Conservation (phyloP, 2,329 filamentous ascomycete species). For the Myriosclerotinia duriaeana region DNA sequence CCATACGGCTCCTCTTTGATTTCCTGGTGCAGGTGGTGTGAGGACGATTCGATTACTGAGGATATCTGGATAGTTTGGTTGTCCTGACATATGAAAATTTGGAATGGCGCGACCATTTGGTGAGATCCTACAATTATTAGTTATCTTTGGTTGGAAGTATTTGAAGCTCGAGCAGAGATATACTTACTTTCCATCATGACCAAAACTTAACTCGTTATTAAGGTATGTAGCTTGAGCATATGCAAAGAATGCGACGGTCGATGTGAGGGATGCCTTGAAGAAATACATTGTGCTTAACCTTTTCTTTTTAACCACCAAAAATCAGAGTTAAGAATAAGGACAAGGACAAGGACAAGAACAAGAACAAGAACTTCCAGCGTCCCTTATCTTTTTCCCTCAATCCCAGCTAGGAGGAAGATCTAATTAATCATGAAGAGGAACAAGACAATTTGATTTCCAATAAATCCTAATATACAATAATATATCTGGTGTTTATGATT, state of each 20-base stretch:
- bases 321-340: background rate
- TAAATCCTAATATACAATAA: background rate
- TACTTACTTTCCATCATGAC: slow-evolving; percentile 44
- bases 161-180: background rate
- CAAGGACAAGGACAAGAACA: background rate
- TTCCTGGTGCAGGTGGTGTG: slow-evolving; percentile 83
- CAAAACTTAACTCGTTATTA: slow-evolving; percentile 46
- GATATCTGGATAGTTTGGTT: slow-evolving; percentile 57
- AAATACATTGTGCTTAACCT: slow-evolving; percentile 16
- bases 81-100: slow-evolving; percentile 40
- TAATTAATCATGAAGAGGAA: slow-evolving; percentile 14
- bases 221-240: slow-evolving; percentile 39
- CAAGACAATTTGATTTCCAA: background rate
- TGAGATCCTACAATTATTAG: slow-evolving; percentile 36
- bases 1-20: slow-evolving; percentile 83
- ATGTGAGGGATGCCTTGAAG: slow-evolving; percentile 31
- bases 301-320: background rate
- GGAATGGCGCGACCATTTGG: slow-evolving; percentile 38
- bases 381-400: slow-evolving; percentile 12
- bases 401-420: slow-evolving; percentile 3
- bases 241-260: slow-evolving; percentile 35
- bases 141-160: background rate
- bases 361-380: slow-evolving; percentile 24
- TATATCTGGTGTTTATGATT: background rate
- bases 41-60: slow-evolving; percentile 90